Conservation (phyloP, 73 alveolate species). For the Urostyla sp. region DNA sequence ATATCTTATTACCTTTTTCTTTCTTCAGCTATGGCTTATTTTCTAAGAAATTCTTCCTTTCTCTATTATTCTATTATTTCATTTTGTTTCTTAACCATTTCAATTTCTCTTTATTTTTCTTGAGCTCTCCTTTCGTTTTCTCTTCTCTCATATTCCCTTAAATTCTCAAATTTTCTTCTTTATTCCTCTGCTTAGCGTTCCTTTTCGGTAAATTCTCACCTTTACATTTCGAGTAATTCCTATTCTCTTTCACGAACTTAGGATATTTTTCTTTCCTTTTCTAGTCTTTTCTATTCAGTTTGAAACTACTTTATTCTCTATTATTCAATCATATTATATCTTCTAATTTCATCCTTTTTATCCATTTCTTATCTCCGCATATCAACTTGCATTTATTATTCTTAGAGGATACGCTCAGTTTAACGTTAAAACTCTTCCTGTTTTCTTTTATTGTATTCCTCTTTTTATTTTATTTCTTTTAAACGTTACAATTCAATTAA, state of each 20-base stretch:
- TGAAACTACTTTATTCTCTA: constrained; percentile 4
- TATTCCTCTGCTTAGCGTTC: constrained; percentile 52
- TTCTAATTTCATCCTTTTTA: constrained; percentile 47
- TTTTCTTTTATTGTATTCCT: constrained; percentile 42
- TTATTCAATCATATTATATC: neutral
- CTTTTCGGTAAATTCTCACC: constrained; percentile 31
- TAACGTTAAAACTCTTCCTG: constrained; percentile 30
- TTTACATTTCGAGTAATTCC: neutral
- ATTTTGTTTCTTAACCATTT: constrained; percentile 14
- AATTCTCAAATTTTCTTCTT: constrained; percentile 35
- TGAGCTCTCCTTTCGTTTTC: constrained; percentile 26
- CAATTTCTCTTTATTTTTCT: constrained; percentile 53
- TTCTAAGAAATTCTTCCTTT: constrained; percentile 31
- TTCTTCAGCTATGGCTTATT: constrained; percentile 49
- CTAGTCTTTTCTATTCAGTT: constrained; percentile 43
- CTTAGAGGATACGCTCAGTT: constrained; percentile 38
- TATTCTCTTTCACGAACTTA: constrained; percentile 44
- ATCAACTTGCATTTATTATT: constrained; percentile 12
- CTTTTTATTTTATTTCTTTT: constrained; percentile 42
- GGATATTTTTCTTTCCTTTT: constrained; percentile 49
- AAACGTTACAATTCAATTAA: constrained; percentile 25
- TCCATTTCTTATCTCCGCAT: constrained; percentile 46
- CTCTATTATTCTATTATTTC: constrained; percentile 42
- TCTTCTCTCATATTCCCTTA: constrained; percentile 38
- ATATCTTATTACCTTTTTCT: constrained; percentile 37